A percentile compares a stretch with the other conserved stretches of the same genome.
Conservation (phyloP, 2,329 filamentous ascomycete genomes). For the Phialophora verrucosa region DNA sequence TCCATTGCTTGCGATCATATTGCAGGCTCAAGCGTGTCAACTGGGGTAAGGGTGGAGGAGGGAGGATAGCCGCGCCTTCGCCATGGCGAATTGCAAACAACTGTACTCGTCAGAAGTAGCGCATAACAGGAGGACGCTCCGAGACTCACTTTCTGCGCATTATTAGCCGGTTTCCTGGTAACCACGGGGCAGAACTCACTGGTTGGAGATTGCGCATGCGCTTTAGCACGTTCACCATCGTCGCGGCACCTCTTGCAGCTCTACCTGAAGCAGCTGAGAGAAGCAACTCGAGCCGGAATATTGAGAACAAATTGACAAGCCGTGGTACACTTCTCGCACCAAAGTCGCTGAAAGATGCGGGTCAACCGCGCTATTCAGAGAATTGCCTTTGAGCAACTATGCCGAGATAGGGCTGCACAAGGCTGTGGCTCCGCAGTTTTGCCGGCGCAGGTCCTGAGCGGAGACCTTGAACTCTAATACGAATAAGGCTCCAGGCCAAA, state of each 20-base stretch:
- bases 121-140: conserved; percentile 17
- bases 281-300: background rate
- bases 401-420: conserved; percentile 2
- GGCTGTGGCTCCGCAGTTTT: conserved; percentile 1
- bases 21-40: conserved; percentile 48
- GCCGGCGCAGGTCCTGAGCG: background rate
- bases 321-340: background rate
- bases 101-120: conserved; percentile 52
- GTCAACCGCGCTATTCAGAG: background rate
- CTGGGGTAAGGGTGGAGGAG: conserved; percentile 51
- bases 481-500: conserved; percentile 5
- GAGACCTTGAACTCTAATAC: background rate
- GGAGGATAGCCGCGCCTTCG: conserved; percentile 80
- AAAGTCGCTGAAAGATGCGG: background rate
- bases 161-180: conserved; percentile 15
- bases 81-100: conserved; percentile 77
- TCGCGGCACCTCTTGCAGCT: conserved; percentile 12
- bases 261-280: background rate
- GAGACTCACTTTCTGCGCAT: conserved; percentile 25
- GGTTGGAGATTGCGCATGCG: conserved; percentile 76
- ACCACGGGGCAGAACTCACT: conserved; percentile 58
- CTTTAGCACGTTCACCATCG: conserved; percentile 59
- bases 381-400: background rate
- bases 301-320: background rate
- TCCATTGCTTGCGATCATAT: conserved; percentile 50